These are phyloP conservation scores for Chrysosporium keratinophilum DNA, from an alignment of 2,329 filamentous ascomycete species.

Conservation along the genomic window DNA sequence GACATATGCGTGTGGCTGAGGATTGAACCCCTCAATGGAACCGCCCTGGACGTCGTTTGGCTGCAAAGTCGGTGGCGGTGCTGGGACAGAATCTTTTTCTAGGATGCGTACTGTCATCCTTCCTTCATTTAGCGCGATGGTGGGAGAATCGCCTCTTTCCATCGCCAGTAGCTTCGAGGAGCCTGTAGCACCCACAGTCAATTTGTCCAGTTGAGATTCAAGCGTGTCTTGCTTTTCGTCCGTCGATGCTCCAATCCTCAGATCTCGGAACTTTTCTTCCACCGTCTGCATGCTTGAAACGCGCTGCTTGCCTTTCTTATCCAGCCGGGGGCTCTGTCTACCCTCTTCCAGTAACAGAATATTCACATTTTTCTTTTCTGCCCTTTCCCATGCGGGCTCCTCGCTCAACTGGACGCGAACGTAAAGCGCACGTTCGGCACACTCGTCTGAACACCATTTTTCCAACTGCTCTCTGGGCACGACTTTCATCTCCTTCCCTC, in stretches of 20 bases:
- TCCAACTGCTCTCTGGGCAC: constrained; percentile 63
- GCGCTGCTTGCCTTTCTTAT: constrained; percentile 13
- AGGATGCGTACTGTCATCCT: constrained; percentile 28
- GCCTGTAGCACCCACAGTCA: constrained; percentile 22
- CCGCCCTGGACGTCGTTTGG: constrained; percentile 29
- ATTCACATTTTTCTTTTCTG: constrained; percentile 45
- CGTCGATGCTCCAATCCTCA: neutral
- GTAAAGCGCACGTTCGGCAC: constrained; percentile 69
- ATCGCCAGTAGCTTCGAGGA: constrained; percentile 6
- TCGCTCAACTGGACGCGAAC: constrained; percentile 81
- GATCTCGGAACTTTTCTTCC: constrained; percentile 5
- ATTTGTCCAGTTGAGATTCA: constrained; percentile 20
- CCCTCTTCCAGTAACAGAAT: constrained; percentile 60
- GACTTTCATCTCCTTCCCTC: constrained; percentile 51
- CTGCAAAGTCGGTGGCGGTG: constrained; percentile 24
- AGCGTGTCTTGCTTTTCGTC: constrained; percentile 16
- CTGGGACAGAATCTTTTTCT: constrained; percentile 22
- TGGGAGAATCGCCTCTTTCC: constrained; percentile 18
- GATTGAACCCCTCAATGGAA: constrained; percentile 35
- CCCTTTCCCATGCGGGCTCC: constrained; percentile 74
- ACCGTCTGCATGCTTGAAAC: constrained; percentile 1
- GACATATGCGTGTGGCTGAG: constrained; percentile 18
- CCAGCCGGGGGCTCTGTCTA: constrained; percentile 16
- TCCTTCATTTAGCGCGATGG: constrained; percentile 20
- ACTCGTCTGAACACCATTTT: constrained; percentile 76